phyloP scores from a whole-genome alignment of 176 grass and related monocot species.

The Aegilops sharonensis region DNA sequence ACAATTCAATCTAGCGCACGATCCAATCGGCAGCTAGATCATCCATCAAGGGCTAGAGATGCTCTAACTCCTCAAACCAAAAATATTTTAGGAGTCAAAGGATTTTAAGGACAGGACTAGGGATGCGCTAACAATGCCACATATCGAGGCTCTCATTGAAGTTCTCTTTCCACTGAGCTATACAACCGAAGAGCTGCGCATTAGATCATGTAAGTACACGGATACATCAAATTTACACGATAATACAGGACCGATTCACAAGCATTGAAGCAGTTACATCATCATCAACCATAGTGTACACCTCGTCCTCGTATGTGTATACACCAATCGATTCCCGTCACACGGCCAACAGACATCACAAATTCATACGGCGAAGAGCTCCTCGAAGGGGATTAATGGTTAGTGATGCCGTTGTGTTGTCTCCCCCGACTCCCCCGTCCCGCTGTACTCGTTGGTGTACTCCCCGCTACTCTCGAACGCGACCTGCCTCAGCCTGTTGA shows the following conservation, averaged over 20 bases:
- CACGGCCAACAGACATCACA: neutral
- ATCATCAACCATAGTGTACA: neutral
- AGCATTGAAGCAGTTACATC: slow-evolving; percentile 17
- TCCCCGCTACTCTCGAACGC: slow-evolving; percentile 67
- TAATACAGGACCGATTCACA: neutral
- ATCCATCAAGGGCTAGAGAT: no score
- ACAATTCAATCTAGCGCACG: no score
- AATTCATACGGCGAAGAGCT: neutral
- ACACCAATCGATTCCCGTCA: neutral
- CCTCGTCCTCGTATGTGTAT: neutral
- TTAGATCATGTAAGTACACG: neutral
- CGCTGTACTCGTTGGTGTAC: slow-evolving; percentile 70
- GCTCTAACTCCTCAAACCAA: no score
- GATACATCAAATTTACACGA: neutral
- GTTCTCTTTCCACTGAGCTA: neutral
- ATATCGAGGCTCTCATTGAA: neutral
- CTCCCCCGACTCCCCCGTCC: slow-evolving; percentile 53
- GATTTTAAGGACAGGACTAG: no score
- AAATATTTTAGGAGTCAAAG: no score
- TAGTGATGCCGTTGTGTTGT: neutral
- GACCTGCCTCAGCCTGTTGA: slow-evolving; percentile 55
- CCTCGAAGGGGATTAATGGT: neutral
- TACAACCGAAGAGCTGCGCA: neutral
- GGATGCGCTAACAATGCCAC: neutral
- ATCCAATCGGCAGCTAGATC: no score